phyloP scores from a whole-genome alignment of 1,284 basidiomycete species.

The Lignosus rhinocerotis region DNA sequence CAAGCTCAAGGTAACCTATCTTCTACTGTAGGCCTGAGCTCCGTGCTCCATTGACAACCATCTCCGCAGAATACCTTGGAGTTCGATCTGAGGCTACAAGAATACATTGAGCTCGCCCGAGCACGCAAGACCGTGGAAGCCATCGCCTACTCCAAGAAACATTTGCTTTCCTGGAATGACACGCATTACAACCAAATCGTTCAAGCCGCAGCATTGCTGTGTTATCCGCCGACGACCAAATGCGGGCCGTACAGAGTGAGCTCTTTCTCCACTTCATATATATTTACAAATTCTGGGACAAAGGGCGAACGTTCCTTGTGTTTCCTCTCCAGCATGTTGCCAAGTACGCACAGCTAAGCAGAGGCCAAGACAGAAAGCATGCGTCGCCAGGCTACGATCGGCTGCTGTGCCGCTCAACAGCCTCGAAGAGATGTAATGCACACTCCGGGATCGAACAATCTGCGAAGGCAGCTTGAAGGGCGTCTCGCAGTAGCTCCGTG shows the following conservation, averaged over 20 bases:
- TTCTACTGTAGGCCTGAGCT: not conserved
- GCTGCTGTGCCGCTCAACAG: not conserved
- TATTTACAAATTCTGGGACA: no score
- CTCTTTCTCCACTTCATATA: not conserved
- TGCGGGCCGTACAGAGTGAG: conserved; percentile 72
- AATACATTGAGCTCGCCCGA: conserved; percentile 91
- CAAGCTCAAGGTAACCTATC: conserved; percentile 73
- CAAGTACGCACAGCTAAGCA: no score
- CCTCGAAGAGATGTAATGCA: not conserved
- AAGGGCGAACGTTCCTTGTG: no score
- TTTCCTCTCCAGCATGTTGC: no score
- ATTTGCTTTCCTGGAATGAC: conserved; percentile 83
- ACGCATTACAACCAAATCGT: conserved; percentile 77
- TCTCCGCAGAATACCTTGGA: conserved; percentile 83
- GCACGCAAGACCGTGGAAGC: conserved; percentile 71
- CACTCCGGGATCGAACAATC: not conserved
- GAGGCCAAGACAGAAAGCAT: no score
- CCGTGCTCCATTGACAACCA: not conserved
- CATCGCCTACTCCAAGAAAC: conserved; percentile 82
- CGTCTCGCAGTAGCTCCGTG: not conserved
- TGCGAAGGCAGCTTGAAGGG: not conserved
- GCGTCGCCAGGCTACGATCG: no score
- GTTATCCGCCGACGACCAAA: conserved; percentile 64
- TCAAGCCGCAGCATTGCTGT: conserved; percentile 77
- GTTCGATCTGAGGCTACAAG: conserved; percentile 93